Evolutionary conservation across 2,329 filamentous ascomycete species (phyloP).

Genomic region (Phialemoniopsis sp.): DNA sequence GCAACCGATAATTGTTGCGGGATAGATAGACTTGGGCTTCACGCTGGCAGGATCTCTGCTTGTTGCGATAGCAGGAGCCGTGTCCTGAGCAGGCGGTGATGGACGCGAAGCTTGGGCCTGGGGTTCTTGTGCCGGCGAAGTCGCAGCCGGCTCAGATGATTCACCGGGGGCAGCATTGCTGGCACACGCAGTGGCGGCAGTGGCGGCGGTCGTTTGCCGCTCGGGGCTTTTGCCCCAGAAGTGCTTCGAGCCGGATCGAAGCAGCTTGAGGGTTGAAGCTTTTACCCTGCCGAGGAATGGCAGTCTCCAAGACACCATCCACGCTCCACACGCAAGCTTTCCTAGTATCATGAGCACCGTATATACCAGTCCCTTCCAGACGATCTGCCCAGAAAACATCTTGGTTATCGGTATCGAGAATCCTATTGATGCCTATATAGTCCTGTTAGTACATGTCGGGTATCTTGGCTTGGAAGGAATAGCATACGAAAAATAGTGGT

Average conservation of each 20-base stretch:
- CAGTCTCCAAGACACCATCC: conserved; percentile 20
- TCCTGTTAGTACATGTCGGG: no score
- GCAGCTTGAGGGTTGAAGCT: conserved; percentile 28
- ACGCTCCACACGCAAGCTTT: conserved; percentile 57
- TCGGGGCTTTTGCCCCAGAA: no score
- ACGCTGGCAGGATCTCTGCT: neutral
- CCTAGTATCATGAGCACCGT: conserved; percentile 63
- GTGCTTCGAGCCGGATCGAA: neutral
- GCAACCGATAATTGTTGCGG: conserved; percentile 59
- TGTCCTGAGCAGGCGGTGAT: no score
- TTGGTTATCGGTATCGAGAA: conserved; percentile 72
- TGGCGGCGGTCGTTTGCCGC: no score
- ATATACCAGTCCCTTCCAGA: conserved; percentile 75
- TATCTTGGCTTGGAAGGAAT: no score
- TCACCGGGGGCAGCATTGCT: no score
- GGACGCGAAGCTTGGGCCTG: no score
- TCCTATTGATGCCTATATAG: conserved; percentile 50
- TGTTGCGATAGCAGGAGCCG: no score
- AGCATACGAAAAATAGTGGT: conserved; percentile 64
- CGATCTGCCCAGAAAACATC: conserved; percentile 58
- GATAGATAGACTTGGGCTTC: conserved; percentile 61
- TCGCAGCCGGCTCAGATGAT: no score
- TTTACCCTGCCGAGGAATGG: no score
- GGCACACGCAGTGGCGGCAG: no score
- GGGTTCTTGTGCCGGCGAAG: no score